Conservation (phyloP, 331 rosid genomes). For the Malus hybrid region DNA sequence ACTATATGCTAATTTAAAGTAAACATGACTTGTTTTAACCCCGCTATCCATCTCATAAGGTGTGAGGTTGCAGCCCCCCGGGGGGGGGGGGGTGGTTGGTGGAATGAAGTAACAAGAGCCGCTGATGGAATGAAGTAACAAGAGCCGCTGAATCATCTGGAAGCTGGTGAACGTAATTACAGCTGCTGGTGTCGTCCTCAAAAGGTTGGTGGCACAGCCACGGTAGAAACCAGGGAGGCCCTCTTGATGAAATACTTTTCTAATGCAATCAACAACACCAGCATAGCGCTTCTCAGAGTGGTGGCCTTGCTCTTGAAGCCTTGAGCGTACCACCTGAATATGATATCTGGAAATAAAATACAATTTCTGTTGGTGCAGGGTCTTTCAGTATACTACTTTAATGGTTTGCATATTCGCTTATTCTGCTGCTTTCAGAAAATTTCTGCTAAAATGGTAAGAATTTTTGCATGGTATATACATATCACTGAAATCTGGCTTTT, state of each 20-base stretch:
- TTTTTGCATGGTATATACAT: neutral
- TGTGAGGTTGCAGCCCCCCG: conserved; percentile 19
- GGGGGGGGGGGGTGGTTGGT: conserved; percentile 19
- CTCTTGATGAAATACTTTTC: conserved; percentile 73
- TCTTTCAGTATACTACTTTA: neutral
- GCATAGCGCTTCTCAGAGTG: conserved; percentile 82
- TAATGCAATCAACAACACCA: conserved; percentile 59
- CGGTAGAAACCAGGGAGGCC: conserved; percentile 79
- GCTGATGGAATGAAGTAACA: conserved; percentile 28
- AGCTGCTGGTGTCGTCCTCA: conserved; percentile 83
- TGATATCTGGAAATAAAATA: too few species aligned
- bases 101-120: too few species aligned
- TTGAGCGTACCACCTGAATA: conserved; percentile 71
- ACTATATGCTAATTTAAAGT: neutral
- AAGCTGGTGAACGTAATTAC: conserved; percentile 88
- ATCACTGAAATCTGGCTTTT: neutral
- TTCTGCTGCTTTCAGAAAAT: neutral
- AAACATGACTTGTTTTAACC: neutral
- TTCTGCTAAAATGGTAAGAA: neutral
- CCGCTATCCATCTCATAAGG: conserved; percentile 22
- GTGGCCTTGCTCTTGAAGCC: conserved; percentile 88
- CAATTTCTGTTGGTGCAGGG: neutral
- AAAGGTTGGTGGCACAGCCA: conserved; percentile 77
- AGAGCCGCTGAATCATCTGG: conserved; percentile 89
- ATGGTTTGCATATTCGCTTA: neutral